phyloP scores from a whole-genome alignment of 192 early-diverging fungal species.

The Backusella luteola region DNA sequence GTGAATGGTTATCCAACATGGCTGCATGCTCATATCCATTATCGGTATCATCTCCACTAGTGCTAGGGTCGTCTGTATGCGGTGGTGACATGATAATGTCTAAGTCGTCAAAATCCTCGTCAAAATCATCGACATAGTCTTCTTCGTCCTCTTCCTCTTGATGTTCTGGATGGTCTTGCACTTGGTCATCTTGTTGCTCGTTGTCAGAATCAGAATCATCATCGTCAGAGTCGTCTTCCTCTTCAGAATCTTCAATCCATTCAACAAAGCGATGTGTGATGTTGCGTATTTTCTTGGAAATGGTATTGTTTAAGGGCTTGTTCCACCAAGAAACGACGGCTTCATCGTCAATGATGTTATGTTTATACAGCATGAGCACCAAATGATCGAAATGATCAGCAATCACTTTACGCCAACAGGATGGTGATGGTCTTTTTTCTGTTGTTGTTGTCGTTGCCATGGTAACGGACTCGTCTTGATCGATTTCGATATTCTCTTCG shows the following conservation, averaged over 20 bases:
- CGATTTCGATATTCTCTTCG: constrained; percentile 5
- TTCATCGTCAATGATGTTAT: constrained; percentile 44
- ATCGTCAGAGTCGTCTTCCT: constrained; percentile 26
- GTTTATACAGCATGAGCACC: constrained; percentile 44
- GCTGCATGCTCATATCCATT: not conserved
- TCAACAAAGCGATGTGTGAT: constrained; percentile 38
- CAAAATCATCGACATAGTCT: not conserved
- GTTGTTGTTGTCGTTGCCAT: not conserved
- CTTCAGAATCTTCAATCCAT: constrained; percentile 29
- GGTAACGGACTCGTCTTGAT: not conserved
- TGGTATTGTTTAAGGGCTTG: constrained; percentile 7
- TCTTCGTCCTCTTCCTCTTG: not conserved
- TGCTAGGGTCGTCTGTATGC: not conserved
- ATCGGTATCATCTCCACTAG: constrained; percentile 7
- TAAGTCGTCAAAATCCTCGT: constrained; percentile 18
- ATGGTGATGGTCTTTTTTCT: too few species aligned
- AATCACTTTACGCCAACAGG: not conserved
- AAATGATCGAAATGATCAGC: constrained; percentile 39
- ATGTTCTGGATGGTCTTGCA: not conserved
- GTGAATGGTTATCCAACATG: not conserved
- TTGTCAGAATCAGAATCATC: not conserved
- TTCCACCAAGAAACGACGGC: constrained; percentile 47
- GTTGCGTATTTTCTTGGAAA: constrained; percentile 22
- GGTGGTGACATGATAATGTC: not conserved
- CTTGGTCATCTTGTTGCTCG: not conserved